Evolutionary conservation across 108 stramenopile genomes (phyloP).

Genomic region (Mediolabrus comicus): DNA sequence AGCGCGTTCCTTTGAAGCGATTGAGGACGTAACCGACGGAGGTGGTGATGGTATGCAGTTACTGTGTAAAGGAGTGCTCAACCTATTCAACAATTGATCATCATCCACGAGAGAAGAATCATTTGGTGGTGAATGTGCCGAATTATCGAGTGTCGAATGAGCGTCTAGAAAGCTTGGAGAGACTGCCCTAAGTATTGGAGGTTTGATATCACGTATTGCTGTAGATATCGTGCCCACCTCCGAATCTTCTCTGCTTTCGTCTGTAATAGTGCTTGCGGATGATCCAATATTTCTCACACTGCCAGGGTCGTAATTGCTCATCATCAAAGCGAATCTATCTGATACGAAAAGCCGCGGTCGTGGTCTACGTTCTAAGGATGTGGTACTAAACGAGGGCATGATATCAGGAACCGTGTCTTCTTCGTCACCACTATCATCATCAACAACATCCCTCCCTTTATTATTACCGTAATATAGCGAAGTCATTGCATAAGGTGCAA

Average conservation of each 20-base stretch:
- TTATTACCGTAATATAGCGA: not conserved
- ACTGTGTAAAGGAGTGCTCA: not conserved
- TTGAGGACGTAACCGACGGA: not conserved
- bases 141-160: not conserved
- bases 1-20: not conserved
- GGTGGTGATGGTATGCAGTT: not conserved
- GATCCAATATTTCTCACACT: conserved; percentile 13
- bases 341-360: conserved; percentile 22
- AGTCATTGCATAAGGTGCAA: conserved; percentile 27
- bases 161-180: not conserved
- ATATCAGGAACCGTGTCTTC: not conserved
- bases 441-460: not conserved
- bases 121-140: not conserved
- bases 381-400: not conserved
- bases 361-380: not conserved
- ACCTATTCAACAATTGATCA: not conserved
- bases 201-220: conserved; percentile 14
- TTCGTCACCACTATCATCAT: not conserved
- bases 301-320: conserved; percentile 36
- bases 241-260: conserved; percentile 16
- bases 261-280: not conserved
- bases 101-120: not conserved
- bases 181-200: conserved; percentile 2
- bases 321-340: conserved; percentile 40
- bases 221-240: conserved; percentile 3